Evolutionary conservation across 2,329 filamentous ascomycete genomes (phyloP), one percentile per base, ranked within the genome.

Genomic region (Immersiporthe knoxdaviesiana): DNA sequence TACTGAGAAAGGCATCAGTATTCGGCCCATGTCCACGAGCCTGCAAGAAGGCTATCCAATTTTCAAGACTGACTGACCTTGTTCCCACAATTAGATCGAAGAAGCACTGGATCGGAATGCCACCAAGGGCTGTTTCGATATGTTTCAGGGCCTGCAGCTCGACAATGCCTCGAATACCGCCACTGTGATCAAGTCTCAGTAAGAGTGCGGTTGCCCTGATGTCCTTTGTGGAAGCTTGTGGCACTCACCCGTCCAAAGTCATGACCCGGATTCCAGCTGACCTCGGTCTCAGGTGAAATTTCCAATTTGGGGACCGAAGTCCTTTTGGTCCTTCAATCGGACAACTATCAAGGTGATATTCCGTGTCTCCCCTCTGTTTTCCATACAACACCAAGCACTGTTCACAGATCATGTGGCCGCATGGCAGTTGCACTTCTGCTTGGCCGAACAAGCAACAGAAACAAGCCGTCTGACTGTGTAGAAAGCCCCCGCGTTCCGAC

Each of bases 51-150:
- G n/a, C n/a, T n/a, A n/a, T n/a, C n/a, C n/a, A n/a, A n/a, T n/a
- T 3, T 4, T n/a, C 21, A 3, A 6, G 50, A 54, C n/a, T n/a
- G 27, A n/a, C 35, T 54, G 2, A 80, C 75, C 78, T 79, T 50
- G 80, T 82, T 5, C 82, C 82, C 8, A 84, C 79, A 27, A 85
- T 81, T 2, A 85, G 77, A 68, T 85, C 84, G 68, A 85, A 84
- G 73, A 85, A 85, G 3, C 74, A 74, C 63, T 80, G 81, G 2
- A 85, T 78, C 0, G 79, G 77, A 2, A 85, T 71, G 6, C 76
- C 74, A 2, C 79, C 81, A 1, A 84, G 72, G 5, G 75, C 75
- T 30, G 74, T 74, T 70, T 85, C 79, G 12, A 85, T 78, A 5
- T 74, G 73, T 35, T 76, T 72, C 5, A 85, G 75, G 0, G 83